Evolutionary conservation across 306 rosid species (phyloP).

Genomic region (Vicia sativa): DNA sequence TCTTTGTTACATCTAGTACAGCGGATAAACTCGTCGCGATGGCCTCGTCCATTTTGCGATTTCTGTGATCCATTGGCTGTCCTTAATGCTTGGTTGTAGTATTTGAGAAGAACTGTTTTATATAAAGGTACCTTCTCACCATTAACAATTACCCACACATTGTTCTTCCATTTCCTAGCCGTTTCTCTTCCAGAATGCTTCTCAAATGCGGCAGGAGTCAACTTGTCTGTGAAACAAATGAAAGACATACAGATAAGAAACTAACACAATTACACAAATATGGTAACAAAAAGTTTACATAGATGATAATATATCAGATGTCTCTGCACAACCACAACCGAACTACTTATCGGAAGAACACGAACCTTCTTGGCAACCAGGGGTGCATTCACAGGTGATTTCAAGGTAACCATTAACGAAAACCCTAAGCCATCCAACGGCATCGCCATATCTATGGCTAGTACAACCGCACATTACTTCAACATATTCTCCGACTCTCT

Average conservation of each 20-base stretch:
- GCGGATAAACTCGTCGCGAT: conserved; percentile 68
- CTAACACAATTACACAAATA: conserved; percentile 48
- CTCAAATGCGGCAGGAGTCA: conserved; percentile 82
- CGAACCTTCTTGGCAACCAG: conserved; percentile 95
- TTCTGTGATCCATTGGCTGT: conserved; percentile 59
- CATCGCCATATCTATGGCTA: conserved; percentile 94
- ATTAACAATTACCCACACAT: conserved; percentile 75
- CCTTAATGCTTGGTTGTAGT: conserved; percentile 64
- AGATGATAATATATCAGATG: neutral
- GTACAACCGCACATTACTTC: conserved; percentile 97
- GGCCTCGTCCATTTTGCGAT: conserved; percentile 63
- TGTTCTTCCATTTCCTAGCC: conserved; percentile 89
- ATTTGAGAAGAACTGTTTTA: conserved; percentile 78
- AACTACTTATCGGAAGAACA: conserved; percentile 28
- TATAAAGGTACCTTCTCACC: conserved; percentile 81
- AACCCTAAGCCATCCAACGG: conserved; percentile 99
- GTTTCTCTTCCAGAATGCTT: conserved; percentile 90
- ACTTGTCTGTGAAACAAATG: conserved; percentile 48
- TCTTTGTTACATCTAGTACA: conserved; percentile 66
- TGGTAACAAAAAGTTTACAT: conserved; percentile 3
- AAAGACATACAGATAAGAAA: neutral
- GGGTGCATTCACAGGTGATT: conserved; percentile 94
- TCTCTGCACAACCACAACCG: too few species aligned
- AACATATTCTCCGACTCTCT: conserved; percentile 64
- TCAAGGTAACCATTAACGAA: conserved; percentile 81